A percentile compares a stretch with the other conserved stretches of the same genome.
Conservation (phyloP, 139 green algal species). For the Medakamo hakoo region DNA sequence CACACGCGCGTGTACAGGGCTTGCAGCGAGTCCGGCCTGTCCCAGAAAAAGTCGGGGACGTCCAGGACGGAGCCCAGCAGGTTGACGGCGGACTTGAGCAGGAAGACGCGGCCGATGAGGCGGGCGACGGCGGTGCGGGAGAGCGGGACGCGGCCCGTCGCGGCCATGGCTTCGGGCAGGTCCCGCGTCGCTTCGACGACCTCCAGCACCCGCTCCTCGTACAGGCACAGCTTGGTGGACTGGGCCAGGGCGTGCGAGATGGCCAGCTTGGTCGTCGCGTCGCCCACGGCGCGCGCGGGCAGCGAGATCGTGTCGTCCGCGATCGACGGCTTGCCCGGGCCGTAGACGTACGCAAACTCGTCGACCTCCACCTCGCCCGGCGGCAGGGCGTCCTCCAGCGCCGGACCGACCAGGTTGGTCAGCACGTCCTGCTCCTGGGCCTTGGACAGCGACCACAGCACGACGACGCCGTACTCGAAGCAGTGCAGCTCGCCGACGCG, state of each 20-base stretch:
- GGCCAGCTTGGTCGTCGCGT: conserved; percentile 42
- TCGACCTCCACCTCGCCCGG: conserved; percentile 20
- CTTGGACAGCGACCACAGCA: conserved; percentile 41
- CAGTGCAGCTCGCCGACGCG: conserved; percentile 26
- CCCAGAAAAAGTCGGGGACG: conserved; percentile 58
- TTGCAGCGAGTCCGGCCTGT: conserved; percentile 49
- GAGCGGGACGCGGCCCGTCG: conserved; percentile 19
- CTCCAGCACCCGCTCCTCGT: conserved; percentile 57
- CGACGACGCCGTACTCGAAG: conserved; percentile 62
- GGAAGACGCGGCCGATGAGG: conserved; percentile 59
- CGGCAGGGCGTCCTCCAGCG: conserved; percentile 23
- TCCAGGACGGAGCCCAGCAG: conserved; percentile 46
- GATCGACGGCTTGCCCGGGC: conserved; percentile 47
- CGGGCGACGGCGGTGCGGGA: conserved; percentile 43
- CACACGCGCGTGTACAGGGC: conserved; percentile 51
- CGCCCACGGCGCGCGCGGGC: conserved; percentile 17
- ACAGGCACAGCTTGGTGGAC: conserved; percentile 64
- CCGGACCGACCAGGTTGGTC: conserved; percentile 3
- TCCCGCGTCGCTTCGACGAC: conserved; percentile 57
- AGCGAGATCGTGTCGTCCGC: conserved; percentile 70
- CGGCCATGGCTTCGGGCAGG: conserved; percentile 31
- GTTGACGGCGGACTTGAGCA: conserved; percentile 49
- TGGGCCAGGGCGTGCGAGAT: conserved; percentile 34
- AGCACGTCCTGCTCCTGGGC: conserved; percentile 22
- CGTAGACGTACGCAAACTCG: conserved; percentile 37